phyloP scores from a whole-genome alignment of 108 stramenopile species.

The Conticribra weissflogii region DNA sequence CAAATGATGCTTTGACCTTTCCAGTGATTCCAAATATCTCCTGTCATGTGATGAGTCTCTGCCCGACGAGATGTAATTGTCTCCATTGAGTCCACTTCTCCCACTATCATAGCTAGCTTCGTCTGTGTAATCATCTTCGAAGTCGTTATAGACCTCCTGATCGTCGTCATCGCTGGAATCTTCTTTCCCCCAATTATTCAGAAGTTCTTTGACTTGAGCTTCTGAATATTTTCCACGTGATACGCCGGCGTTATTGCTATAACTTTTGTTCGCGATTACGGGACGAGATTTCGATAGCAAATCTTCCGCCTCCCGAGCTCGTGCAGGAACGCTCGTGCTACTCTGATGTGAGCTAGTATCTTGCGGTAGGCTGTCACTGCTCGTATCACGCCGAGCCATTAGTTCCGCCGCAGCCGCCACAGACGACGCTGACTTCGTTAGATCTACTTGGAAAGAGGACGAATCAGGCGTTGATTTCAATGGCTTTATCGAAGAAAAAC shows the following conservation, averaged over 20 bases:
- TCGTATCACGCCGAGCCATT: neutral
- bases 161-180: conserved; percentile 26
- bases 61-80: neutral
- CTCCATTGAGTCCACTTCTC: neutral
- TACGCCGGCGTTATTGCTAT: conserved; percentile 26
- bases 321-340: conserved; percentile 26
- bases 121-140: conserved; percentile 4
- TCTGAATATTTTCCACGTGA: conserved; percentile 35
- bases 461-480: too few relatives aligned
- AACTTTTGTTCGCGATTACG: neutral
- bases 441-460: too few relatives aligned
- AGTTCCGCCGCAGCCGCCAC: neutral
- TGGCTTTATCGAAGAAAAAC: neutral
- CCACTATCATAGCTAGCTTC: neutral
- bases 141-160: neutral
- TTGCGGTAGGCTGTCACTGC: too few relatives aligned
- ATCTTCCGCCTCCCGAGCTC: conserved; percentile 26
- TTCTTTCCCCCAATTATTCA: conserved; percentile 30
- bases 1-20: conserved; percentile 14
- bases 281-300: conserved; percentile 1
- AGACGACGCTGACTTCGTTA: too few relatives aligned
- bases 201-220: conserved; percentile 21
- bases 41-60: neutral
- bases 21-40: conserved; percentile 7
- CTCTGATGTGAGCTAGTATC: too few relatives aligned